Conservation (phyloP, 2,329 filamentous ascomycete genomes). For the Aspergillus sp. region DNA sequence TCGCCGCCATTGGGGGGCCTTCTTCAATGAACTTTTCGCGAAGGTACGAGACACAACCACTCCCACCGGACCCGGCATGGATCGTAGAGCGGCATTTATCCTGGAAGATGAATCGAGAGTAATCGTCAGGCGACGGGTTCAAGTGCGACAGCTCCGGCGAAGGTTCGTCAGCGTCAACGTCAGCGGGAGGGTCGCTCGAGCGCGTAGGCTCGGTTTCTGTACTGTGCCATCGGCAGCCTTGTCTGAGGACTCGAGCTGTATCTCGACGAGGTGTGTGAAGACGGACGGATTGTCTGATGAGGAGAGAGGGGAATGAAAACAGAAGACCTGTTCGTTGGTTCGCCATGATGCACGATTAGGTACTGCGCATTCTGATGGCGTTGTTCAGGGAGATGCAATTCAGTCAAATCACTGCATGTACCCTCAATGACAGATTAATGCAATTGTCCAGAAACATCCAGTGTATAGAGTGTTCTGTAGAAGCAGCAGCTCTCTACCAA, state of each 20-base stretch:
- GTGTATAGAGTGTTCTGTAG: too few relatives aligned
- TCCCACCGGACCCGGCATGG: slow-evolving; percentile 74
- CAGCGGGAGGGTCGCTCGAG: slow-evolving; percentile 5
- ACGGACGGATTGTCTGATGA: slow-evolving; percentile 12
- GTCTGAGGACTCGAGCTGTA: slow-evolving; percentile 3
- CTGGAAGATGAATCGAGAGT: slow-evolving; percentile 74
- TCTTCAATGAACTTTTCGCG: slow-evolving; percentile 85
- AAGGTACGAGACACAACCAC: slow-evolving; percentile 90
- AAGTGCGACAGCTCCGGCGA: slow-evolving; percentile 52
- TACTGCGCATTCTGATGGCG: slow-evolving; percentile 8
- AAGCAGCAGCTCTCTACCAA: too few relatives aligned
- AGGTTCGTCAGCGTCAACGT: slow-evolving; percentile 9
- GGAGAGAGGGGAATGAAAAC: slow-evolving; percentile 10
- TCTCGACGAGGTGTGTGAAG: slow-evolving; percentile 8
- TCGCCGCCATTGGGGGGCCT: slow-evolving; percentile 94
- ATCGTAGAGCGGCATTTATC: slow-evolving; percentile 78
- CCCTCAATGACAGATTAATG: too few relatives aligned
- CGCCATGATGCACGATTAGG: slow-evolving; percentile 6
- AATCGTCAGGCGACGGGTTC: slow-evolving; percentile 80
- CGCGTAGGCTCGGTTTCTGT: slow-evolving; percentile 8
- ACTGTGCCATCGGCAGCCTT: slow-evolving; percentile 17
- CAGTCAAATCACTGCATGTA: background rate
- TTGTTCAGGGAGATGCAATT: slow-evolving; percentile 3
- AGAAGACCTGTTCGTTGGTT: slow-evolving; percentile 14
- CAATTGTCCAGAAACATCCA: too few relatives aligned